Evolutionary conservation across 148 eudicot genomes (phyloP).

Genomic region (Dysphania ambrosioides): DNA sequence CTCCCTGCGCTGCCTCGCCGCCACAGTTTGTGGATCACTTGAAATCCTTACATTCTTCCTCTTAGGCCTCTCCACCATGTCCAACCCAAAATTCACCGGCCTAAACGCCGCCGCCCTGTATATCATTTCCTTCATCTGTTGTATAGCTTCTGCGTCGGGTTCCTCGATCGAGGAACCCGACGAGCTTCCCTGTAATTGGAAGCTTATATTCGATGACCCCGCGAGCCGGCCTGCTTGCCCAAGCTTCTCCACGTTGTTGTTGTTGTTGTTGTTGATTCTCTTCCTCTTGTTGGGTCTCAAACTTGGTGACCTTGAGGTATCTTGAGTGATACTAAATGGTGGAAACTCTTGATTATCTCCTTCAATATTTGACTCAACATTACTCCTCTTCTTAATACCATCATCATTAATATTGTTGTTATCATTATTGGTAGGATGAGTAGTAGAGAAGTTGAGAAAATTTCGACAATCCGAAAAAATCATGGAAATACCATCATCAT

Average conservation of each 20-base stretch:
- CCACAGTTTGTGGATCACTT: slow-evolving; percentile 77
- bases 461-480: slow-evolving; percentile 37
- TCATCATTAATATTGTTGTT: background rate
- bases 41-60: slow-evolving; percentile 78
- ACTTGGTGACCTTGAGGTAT: background rate
- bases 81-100: slow-evolving; percentile 67
- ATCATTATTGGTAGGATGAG: background rate
- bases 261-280: background rate
- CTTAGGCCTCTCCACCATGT: slow-evolving; percentile 52
- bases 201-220: slow-evolving; percentile 60
- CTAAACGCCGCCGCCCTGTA: slow-evolving; percentile 79
- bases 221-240: background rate
- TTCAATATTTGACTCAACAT: background rate
- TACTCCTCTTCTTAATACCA: background rate
- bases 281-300: background rate
- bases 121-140: slow-evolving; percentile 88
- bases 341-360: background rate
- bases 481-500: slow-evolving; percentile 53
- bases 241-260: background rate
- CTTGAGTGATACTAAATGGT: background rate
- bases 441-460: slow-evolving; percentile 28
- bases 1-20: slow-evolving; percentile 80
- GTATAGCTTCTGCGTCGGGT: slow-evolving; percentile 82
- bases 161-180: slow-evolving; percentile 43
- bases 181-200: slow-evolving; percentile 47